Base-by-base conservation (phyloP, 257 asterid genomes). In the Solanum paucissectum region DNA sequence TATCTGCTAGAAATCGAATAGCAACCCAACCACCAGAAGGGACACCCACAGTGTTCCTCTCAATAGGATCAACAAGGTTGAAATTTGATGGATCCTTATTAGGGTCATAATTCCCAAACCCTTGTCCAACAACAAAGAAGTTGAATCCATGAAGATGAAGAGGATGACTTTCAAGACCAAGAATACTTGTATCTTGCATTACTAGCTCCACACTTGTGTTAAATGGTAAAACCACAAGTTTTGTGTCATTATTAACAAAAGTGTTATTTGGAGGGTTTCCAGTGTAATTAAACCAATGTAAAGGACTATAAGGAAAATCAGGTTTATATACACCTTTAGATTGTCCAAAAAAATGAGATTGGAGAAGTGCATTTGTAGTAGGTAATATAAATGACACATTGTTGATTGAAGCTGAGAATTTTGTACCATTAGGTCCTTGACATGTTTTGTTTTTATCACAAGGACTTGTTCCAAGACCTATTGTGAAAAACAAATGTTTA, bases 1-100 rank as follows among this genome's bases (percentile, higher is more conserved):
- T 94, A 33, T 94, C 94, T 2, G 95, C 93, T 21, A 92, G 79
- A 86, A 94, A 92, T 16, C 95, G 90, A 40, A 94, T 92, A 44
- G 95, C 95, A 83, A 91, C 94, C 95, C 97, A 93, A 6, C 97
- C 97, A 12, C 95, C 95, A 4, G 94, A 62, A 1, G 97, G 95
- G 79, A 94, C 94, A 5, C 93, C 97, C 7, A 94, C 82, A 4
- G 37, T 69, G 5, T 69, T 69, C 75, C 75, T 69, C 23, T 69
- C 75, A 69, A 69, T 69, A 69, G 75, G 75, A 13, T 69, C 75
- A 69, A 69, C 37, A 29, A 69, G 75, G 75, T 69, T 69, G 75
- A 68, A 68, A 68, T 68, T 68, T 68, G 75, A 68, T 68, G 23
- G 37, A 68, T 68, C 75, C 11, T 27, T 68, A 13, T 68, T 68